Conservation (phyloP, 129 eudicot genomes). For the Helianthus tuberosus region DNA sequence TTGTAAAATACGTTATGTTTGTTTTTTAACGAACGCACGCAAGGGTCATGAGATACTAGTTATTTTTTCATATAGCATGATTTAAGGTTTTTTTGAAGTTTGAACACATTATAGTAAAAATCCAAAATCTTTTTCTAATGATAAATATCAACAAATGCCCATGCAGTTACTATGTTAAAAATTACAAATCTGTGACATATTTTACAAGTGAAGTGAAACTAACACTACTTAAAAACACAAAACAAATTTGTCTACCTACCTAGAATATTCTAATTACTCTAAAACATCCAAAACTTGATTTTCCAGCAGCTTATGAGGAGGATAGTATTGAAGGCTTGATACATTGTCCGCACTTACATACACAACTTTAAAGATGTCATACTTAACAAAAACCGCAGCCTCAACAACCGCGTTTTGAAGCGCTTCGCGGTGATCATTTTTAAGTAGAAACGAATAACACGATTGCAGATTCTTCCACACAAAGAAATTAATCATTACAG, state of each 20-base stretch:
- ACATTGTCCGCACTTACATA: slow-evolving; percentile 57
- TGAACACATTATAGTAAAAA: too few relatives aligned
- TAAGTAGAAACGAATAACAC: slow-evolving; percentile 55
- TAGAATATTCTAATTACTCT: slow-evolving; percentile 7
- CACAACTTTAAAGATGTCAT: slow-evolving; percentile 62
- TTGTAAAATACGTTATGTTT: too few relatives aligned
- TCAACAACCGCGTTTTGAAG: slow-evolving; percentile 44
- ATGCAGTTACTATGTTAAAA: too few relatives aligned
- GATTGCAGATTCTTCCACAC: slow-evolving; percentile 66
- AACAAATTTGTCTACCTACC: background rate
- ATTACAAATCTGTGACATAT: background rate
- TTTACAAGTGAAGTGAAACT: slow-evolving; percentile 11
- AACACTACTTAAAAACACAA: background rate
- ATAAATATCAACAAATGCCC: too few relatives aligned
- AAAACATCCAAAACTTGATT: slow-evolving; percentile 20
- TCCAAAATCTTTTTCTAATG: too few relatives aligned
- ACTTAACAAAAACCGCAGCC: slow-evolving; percentile 40
- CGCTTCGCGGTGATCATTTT: slow-evolving; percentile 36
- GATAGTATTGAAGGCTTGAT: slow-evolving; percentile 29
- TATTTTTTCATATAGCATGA: too few relatives aligned
- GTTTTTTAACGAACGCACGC: too few relatives aligned
- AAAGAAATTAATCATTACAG: slow-evolving; percentile 33
- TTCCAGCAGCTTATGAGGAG: slow-evolving; percentile 46
- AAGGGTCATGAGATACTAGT: too few relatives aligned
- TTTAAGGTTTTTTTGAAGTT: too few relatives aligned